Evolutionary conservation across 1,284 basidiomycete genomes (phyloP).

Genomic region (Leccinum subrobustum): DNA sequence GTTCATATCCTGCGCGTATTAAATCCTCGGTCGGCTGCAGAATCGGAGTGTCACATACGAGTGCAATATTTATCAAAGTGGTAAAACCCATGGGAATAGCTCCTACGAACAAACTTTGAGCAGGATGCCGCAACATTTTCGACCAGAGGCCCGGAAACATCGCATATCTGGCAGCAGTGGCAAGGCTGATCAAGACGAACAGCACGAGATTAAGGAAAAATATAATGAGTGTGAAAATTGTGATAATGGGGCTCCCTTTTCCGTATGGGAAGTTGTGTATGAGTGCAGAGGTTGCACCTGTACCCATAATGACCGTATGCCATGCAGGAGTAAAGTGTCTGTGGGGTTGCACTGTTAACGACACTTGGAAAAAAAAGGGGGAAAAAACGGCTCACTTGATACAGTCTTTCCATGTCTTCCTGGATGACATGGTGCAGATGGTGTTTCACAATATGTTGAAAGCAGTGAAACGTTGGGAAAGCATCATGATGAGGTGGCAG

Average conservation of each 20-base stretch:
- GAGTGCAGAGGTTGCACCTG: constrained; percentile 40
- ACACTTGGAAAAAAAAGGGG: not conserved
- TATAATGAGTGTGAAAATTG: constrained; percentile 39
- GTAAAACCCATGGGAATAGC: constrained; percentile 60
- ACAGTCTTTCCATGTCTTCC: constrained; percentile 30
- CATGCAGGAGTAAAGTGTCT: constrained; percentile 48
- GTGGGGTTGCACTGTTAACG: not conserved
- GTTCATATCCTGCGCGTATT: constrained; percentile 21
- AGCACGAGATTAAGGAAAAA: constrained; percentile 54
- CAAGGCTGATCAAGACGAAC: constrained; percentile 46
- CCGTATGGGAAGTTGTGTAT: constrained; percentile 44
- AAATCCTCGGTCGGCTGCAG: not conserved
- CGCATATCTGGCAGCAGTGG: constrained; percentile 45
- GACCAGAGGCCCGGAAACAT: constrained; percentile 48
- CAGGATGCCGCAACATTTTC: constrained; percentile 47
- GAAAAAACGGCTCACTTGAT: constrained; percentile 15
- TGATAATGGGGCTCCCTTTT: constrained; percentile 31
- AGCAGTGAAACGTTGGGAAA: not conserved
- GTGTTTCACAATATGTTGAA: not conserved
- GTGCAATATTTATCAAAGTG: constrained; percentile 51
- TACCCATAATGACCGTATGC: constrained; percentile 48
- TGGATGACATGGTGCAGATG: constrained; percentile 19
- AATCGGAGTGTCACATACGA: constrained; percentile 37
- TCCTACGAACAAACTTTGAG: constrained; percentile 60
- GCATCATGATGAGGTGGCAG: not conserved